Evolutionary conservation across 306 rosid species (phyloP), one percentile per base, ranked within the genome.

Genomic region (Albizia julibrissin): DNA sequence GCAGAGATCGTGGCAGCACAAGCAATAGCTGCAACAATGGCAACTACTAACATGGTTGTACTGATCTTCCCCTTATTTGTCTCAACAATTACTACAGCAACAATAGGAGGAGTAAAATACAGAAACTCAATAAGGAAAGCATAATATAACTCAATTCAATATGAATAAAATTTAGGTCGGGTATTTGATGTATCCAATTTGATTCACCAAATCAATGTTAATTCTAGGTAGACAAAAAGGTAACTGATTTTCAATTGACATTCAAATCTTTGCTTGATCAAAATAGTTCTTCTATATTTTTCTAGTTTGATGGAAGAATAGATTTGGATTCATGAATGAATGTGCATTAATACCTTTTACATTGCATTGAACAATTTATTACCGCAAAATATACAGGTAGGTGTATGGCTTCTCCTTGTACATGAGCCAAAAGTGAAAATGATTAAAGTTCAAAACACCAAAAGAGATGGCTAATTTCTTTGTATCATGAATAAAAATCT

Each of bases 21-120:
- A 31, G 88, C 85, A 82, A 82, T 75, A 47, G 88, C 87, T 75
- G 89, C 98, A 56, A 87, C 27, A 76, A 87, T 67, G 58, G 85
- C 69, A 29, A 81, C 92, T 72, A 76, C 91, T 79, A 81, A 46
- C 77, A 86, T 24, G 64, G 91, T 91, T 14, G 49, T 66, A 47
- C 77, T 84, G 85, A 56, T 75, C 56, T 84, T 68, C n/a, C 10
- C 64, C 81, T 62, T 79, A 81, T 5, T 79, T 29, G 73, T 33
- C 77, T 66, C 56, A 61, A 16, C 6, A 78, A n/a, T 61, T 56
- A 92, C 92, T 89, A 58, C 40, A 62, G 68, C 78, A 83, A 82
- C 18, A 29, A 79, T 52, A 72, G 13, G 76, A 42, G n/a, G 69
- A 31, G 39, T 40, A 73, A 42, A 77, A 81, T 68, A 84, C 71